phyloP scores from a whole-genome alignment of 352 stramenopile species.

The Pythium apleroticum region DNA sequence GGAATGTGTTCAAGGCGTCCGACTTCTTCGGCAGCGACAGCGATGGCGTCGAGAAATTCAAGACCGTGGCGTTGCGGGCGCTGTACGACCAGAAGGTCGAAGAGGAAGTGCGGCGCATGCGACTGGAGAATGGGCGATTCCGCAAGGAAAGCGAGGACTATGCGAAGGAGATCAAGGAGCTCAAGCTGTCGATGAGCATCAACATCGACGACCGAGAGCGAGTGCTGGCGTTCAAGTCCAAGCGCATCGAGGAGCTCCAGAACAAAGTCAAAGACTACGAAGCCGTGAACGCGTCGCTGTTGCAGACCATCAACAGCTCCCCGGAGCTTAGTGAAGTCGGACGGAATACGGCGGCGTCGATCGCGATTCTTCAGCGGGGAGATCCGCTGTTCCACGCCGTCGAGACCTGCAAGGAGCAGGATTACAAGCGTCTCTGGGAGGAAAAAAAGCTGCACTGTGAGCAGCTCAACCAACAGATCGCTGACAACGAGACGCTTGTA shows the following conservation, averaged over 20 bases:
- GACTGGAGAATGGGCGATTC: slow-evolving; percentile 41
- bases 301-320: slow-evolving; percentile 46
- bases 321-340: slow-evolving; percentile 12
- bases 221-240: slow-evolving; percentile 64
- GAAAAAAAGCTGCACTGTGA: slow-evolving; percentile 39
- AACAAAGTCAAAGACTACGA: slow-evolving; percentile 49
- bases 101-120: slow-evolving; percentile 49
- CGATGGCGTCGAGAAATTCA: slow-evolving; percentile 63
- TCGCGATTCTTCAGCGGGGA: slow-evolving; percentile 39
- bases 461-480: slow-evolving; percentile 33
- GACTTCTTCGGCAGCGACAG: slow-evolving; percentile 59
- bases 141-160: slow-evolving; percentile 36
- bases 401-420: slow-evolving; percentile 55
- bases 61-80: slow-evolving; percentile 55
- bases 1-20: slow-evolving; percentile 31
- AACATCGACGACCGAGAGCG: slow-evolving; percentile 73
- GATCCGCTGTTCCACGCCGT: slow-evolving; percentile 55
- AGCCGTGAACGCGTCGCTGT: slow-evolving; percentile 47
- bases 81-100: slow-evolving; percentile 70
- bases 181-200: slow-evolving; percentile 39
- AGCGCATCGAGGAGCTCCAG: slow-evolving; percentile 61
- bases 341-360: slow-evolving; percentile 35
- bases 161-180: slow-evolving; percentile 36
- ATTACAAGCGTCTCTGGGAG: slow-evolving; percentile 51
- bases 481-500: slow-evolving; percentile 34